Conservation (phyloP, 495 filamentous ascomycete genomes). For the Hypoxylon perforatum region DNA sequence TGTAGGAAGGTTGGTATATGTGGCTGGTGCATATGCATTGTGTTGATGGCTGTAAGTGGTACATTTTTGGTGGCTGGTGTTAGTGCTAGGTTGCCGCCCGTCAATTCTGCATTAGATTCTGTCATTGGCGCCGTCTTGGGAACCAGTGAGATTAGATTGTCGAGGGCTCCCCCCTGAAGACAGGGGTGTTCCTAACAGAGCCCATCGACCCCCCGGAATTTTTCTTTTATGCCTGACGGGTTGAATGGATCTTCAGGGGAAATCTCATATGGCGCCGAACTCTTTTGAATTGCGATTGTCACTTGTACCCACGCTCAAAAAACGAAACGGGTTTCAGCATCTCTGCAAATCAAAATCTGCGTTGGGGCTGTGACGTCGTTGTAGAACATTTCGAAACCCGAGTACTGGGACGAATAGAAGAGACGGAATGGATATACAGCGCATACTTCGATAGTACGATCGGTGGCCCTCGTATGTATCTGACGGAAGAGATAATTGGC, state of each 20-base stretch:
- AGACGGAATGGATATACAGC: slow-evolving; percentile 3
- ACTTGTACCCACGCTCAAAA: slow-evolving; percentile 31
- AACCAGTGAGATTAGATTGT: slow-evolving; percentile 14
- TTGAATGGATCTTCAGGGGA: slow-evolving; percentile 42
- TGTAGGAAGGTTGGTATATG: too few species aligned
- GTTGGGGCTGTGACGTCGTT: slow-evolving; percentile 31
- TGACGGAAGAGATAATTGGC: slow-evolving; percentile 4
- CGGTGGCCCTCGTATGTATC: slow-evolving; percentile 18
- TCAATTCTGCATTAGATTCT: slow-evolving; percentile 15
- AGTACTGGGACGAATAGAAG: slow-evolving; percentile 13
- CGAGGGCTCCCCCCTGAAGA: slow-evolving; percentile 17
- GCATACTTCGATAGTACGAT: not conserved
- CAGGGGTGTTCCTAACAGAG: slow-evolving; percentile 22
- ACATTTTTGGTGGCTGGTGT: not conserved
- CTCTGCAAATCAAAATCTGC: slow-evolving; percentile 14
- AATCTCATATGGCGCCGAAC: slow-evolving; percentile 14
- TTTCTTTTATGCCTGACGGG: slow-evolving; percentile 20
- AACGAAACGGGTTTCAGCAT: slow-evolving; percentile 37
- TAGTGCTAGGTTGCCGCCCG: slow-evolving; percentile 6
- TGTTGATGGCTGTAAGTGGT: not conserved
- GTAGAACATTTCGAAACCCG: slow-evolving; percentile 36
- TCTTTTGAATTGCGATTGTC: slow-evolving; percentile 36
- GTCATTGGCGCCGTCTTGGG: slow-evolving; percentile 18
- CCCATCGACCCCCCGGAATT: slow-evolving; percentile 24
- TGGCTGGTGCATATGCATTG: slow-evolving; percentile 10